Percentiles rank a stretch among this genome's conserved stretches.
Conservation (phyloP, 179 eudicot species). For the Silene noctiflora region DNA sequence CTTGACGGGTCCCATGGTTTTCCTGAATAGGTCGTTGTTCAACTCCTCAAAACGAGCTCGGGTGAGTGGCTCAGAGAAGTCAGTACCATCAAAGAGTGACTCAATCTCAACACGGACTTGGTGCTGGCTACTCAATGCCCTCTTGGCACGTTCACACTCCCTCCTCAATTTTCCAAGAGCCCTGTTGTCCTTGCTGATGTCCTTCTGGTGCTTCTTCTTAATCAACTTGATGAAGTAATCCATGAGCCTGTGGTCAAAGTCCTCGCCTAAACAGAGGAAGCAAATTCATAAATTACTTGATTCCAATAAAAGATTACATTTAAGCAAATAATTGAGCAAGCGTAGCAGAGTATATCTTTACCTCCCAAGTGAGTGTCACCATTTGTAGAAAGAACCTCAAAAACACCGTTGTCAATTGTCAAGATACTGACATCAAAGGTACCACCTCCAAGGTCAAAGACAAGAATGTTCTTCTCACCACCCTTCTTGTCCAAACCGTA, state of each 20-base stretch:
- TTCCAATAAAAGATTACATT: neutral
- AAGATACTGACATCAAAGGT: slow-evolving; percentile 44
- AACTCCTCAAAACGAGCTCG: slow-evolving; percentile 44
- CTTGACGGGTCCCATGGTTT: slow-evolving; percentile 42
- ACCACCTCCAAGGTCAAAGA: slow-evolving; percentile 48
- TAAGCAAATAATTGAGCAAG: neutral
- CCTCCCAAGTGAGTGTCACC: slow-evolving; percentile 49
- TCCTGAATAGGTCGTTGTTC: slow-evolving; percentile 42
- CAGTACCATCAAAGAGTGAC: slow-evolving; percentile 35
- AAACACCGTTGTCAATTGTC: slow-evolving; percentile 42
- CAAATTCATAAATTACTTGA: neutral
- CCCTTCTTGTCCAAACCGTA: slow-evolving; percentile 45
- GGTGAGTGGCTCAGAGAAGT: slow-evolving; percentile 47
- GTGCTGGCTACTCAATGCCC: slow-evolving; percentile 47
- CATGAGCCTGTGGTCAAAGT: slow-evolving; percentile 45
- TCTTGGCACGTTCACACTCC: slow-evolving; percentile 43
- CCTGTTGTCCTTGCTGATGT: slow-evolving; percentile 46
- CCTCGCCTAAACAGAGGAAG: slow-evolving; percentile 30
- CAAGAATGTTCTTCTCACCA: slow-evolving; percentile 44
- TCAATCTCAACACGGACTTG: slow-evolving; percentile 49
- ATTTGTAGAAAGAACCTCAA: slow-evolving; percentile 41
- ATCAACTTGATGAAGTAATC: slow-evolving; percentile 42
- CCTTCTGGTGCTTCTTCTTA: slow-evolving; percentile 41
- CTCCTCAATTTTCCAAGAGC: slow-evolving; percentile 43
- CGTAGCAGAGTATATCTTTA: neutral